These are phyloP conservation scores for Capsaspora owczarzaki DNA, from an alignment of 78 protist species.

Conservation along the genomic window DNA sequence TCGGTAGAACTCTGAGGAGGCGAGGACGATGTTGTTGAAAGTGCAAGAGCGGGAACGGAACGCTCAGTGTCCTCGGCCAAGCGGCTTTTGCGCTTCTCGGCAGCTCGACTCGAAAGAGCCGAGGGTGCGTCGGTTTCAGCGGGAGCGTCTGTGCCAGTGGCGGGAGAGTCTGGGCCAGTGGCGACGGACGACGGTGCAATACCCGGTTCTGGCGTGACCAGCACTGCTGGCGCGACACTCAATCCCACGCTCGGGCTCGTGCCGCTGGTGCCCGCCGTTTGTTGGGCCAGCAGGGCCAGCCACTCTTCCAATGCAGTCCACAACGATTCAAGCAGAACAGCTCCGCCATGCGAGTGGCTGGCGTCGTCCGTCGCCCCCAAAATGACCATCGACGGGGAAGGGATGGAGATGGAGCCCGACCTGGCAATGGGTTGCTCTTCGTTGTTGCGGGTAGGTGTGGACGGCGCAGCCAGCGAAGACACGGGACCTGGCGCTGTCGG, in stretches of 20 bases:
- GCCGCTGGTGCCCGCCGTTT: neutral
- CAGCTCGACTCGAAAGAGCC: too few species aligned
- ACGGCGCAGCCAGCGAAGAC: neutral
- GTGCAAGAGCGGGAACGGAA: too few species aligned
- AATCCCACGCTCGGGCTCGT: neutral
- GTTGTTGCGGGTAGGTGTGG: neutral
- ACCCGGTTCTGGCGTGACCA: neutral
- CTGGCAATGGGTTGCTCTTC: too few species aligned
- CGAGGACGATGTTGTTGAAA: too few species aligned
- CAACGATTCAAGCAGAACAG: neutral
- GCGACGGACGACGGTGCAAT: neutral
- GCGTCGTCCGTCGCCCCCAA: neutral
- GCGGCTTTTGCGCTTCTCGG: too few species aligned
- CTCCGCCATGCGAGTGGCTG: neutral
- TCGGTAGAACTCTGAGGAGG: too few species aligned
- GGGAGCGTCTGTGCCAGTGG: too few species aligned
- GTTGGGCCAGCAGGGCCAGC: neutral
- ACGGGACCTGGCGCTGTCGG: neutral
- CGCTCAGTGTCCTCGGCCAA: too few species aligned
- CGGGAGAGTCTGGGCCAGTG: too few species aligned
- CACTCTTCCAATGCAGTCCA: neutral
- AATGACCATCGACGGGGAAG: too few species aligned
- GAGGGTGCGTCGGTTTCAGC: too few species aligned
- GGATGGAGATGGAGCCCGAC: too few species aligned
- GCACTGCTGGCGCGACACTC: neutral